Base-by-base conservation (phyloP, 2,329 filamentous ascomycete species). In the Fusarium verrucosum region DNA sequence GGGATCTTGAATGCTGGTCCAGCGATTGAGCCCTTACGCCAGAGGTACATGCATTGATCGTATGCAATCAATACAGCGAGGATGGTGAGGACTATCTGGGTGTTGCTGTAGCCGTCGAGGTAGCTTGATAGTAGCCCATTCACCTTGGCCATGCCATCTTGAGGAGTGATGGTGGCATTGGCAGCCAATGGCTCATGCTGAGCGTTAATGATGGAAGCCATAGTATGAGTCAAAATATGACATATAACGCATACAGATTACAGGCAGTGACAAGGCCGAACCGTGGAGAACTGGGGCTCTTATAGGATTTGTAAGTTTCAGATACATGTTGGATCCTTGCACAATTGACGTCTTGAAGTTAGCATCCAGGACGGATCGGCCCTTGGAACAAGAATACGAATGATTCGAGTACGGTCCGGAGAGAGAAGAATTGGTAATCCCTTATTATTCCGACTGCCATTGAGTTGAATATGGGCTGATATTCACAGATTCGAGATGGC, bases 1-100 rank as follows among this genome's bases (percentile, higher is more conserved):
- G 87, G 87, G 32, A 89, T 83, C 72, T 89, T 90, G 80, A 87
- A 85, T 23, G 76, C 70, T 14, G 87, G 87, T 4, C 87, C 87
- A n/a, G 85, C 81, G 55, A 90, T 88, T 2, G 83, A 79, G 14
- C 87, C 86, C 68, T 89, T 90, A 23, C 82, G 79, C 70, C 79
- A 83, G 66, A 89, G 79, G 68, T 90, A 90, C 72, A 82, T 82
- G 63, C 78, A 58, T 73, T 82, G 80, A 42, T 82, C 80, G 46
- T 81, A 81, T 2, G 72, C 67, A 5, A 80, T 58, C 1, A 79
- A 37, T 1, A 70, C 64, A 1, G 75, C 32, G 11, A 81, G 30
- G 4, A 76, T 20, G 0, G 78, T 77, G 5, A 77, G 47, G 7
- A 70, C 61, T 8, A 65, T 37, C 17, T 68, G 68, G 10, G 37